These are phyloP conservation scores for Boletus sp. DNA, from an alignment of 768 basidiomycete genomes.

Conservation along the genomic window DNA sequence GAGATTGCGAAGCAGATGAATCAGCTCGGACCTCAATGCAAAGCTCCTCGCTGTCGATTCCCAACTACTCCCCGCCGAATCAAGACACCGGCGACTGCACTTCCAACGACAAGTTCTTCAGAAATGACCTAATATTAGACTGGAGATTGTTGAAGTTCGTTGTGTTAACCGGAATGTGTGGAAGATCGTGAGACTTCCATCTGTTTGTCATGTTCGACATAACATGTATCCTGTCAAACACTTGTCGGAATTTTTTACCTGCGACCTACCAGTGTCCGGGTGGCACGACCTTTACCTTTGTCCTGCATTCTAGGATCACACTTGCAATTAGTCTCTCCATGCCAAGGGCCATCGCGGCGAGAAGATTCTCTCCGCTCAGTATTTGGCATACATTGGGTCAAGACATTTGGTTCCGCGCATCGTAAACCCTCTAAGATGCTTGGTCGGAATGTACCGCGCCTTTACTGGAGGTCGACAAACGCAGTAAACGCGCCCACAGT, in stretches of 20 bases:
- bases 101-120: background rate
- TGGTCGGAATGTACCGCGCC: background rate
- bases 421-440: background rate
- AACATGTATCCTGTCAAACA: constrained; percentile 21
- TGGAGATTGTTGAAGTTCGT: background rate
- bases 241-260: constrained; percentile 5
- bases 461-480: background rate
- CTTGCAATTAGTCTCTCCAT: background rate
- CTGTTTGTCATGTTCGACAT: constrained; percentile 11
- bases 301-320: constrained; percentile 1
- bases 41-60: no score
- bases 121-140: background rate
- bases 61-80: background rate
- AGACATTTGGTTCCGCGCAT: background rate
- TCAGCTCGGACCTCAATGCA: background rate
- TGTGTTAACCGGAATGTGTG: constrained; percentile 1
- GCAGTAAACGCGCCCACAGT: background rate
- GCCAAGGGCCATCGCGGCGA: background rate
- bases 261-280: background rate
- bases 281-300: constrained; percentile 9
- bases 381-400: background rate
- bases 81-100: background rate
- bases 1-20: background rate
- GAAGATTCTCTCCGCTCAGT: background rate
- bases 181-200: constrained; percentile 17